These are phyloP conservation scores for Beta vulgaris DNA, from an alignment of 148 eudicot species.

Conservation along the genomic window DNA sequence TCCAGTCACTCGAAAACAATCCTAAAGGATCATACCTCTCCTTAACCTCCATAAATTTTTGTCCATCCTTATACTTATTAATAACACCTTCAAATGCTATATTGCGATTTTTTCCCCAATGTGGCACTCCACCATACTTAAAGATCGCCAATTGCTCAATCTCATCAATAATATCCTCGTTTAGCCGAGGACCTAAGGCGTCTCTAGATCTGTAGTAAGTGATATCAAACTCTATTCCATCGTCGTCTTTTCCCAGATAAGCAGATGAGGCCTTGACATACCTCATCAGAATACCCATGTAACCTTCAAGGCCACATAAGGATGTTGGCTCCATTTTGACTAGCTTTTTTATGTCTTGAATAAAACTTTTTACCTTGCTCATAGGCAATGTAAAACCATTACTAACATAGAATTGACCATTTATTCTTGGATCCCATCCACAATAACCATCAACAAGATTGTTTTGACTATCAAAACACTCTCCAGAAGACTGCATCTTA, in stretches of 20 bases:
- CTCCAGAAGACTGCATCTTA: conserved; percentile 12
- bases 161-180: not conserved
- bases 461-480: not conserved
- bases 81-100: conserved; percentile 7
- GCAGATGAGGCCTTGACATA: conserved; percentile 13
- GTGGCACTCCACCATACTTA: conserved; percentile 15
- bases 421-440: conserved; percentile 16
- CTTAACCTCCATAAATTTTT: conserved; percentile 5
- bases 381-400: not conserved
- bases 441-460: not conserved
- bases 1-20: conserved; percentile 18
- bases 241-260: conserved; percentile 13
- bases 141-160: conserved; percentile 15
- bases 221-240: conserved; percentile 14
- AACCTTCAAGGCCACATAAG: conserved; percentile 2
- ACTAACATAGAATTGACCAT: not conserved
- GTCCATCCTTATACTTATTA: conserved; percentile 6
- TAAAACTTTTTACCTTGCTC: conserved; percentile 5
- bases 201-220: not conserved
- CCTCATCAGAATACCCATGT: conserved; percentile 13
- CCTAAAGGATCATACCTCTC: conserved; percentile 13
- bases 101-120: conserved; percentile 20
- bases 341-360: not conserved
- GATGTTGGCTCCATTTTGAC: not conserved
- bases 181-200: not conserved